Evolutionary conservation across 1,284 basidiomycete species (phyloP).

Genomic region (Ustilago sp.): DNA sequence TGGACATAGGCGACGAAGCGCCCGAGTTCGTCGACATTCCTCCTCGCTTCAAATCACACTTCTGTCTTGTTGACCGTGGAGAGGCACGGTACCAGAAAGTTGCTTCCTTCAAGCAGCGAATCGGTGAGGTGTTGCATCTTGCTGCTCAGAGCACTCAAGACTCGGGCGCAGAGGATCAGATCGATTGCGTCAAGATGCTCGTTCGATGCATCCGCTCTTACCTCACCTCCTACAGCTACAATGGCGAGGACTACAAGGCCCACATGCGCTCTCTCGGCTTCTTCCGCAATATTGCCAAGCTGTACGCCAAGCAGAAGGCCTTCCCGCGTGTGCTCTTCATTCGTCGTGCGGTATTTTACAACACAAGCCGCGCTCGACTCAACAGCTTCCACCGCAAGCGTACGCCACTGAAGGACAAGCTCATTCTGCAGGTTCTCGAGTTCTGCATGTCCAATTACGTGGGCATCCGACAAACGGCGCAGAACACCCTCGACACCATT

Average conservation of each 20-base stretch:
- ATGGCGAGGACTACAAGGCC: slow-evolving; percentile 67
- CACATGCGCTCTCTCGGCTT: slow-evolving; percentile 55
- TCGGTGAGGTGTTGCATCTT: slow-evolving; percentile 78
- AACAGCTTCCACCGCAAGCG: slow-evolving; percentile 84
- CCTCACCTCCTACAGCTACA: slow-evolving; percentile 64
- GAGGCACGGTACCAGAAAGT: slow-evolving; percentile 82
- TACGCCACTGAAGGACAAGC: slow-evolving; percentile 81
- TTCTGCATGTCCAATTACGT: slow-evolving; percentile 75
- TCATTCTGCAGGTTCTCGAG: slow-evolving; percentile 83
- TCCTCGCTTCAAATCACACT: slow-evolving; percentile 74
- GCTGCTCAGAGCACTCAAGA: slow-evolving; percentile 75
- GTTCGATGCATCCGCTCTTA: slow-evolving; percentile 68
- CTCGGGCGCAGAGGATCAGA: slow-evolving; percentile 83
- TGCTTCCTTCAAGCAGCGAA: slow-evolving; percentile 75
- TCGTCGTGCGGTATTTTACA: slow-evolving; percentile 78
- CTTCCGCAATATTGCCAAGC: slow-evolving; percentile 71
- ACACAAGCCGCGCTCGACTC: slow-evolving; percentile 77
- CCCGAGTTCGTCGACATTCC: slow-evolving; percentile 75
- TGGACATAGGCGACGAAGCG: slow-evolving; percentile 76
- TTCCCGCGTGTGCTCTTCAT: slow-evolving; percentile 81
- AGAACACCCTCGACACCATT: slow-evolving; percentile 78
- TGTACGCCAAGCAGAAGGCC: slow-evolving; percentile 79
- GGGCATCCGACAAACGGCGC: slow-evolving; percentile 75
- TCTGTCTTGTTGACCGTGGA: slow-evolving; percentile 79
- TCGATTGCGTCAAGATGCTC: slow-evolving; percentile 81